Evolutionary conservation across 2,329 filamentous ascomycete species (phyloP).

Genomic region (Parastagonospora avenae): DNA sequence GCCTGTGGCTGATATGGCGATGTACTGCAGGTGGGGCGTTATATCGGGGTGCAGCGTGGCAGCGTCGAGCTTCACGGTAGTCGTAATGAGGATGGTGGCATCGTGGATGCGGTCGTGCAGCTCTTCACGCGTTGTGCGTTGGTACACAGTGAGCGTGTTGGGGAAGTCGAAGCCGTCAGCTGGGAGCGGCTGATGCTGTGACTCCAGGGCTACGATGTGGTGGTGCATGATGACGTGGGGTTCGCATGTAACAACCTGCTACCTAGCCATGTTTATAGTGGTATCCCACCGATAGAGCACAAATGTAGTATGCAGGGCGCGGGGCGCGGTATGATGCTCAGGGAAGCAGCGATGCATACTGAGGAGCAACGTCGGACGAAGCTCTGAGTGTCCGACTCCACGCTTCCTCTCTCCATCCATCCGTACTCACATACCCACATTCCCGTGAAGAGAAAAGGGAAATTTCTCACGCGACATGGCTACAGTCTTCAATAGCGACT

Average conservation of each 20-base stretch:
- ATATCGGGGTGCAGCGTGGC: slow-evolving; percentile 44
- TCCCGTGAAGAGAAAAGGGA: not conserved
- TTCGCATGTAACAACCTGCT: too few species aligned
- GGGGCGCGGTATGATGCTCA: too few species aligned
- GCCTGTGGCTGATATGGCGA: slow-evolving; percentile 55
- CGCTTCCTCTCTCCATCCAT: too few species aligned
- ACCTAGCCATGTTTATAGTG: not conserved
- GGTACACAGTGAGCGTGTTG: slow-evolving; percentile 49
- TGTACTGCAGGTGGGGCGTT: slow-evolving; percentile 51
- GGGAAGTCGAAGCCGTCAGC: slow-evolving; percentile 47
- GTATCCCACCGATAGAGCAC: too few species aligned
- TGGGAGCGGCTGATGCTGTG: slow-evolving; percentile 48
- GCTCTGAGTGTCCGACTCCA: too few species aligned
- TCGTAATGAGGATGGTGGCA: slow-evolving; percentile 55
- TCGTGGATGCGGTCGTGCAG: slow-evolving; percentile 51
- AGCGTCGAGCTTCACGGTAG: slow-evolving; percentile 49
- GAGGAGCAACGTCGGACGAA: too few species aligned
- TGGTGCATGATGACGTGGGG: not conserved
- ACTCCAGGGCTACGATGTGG: slow-evolving; percentile 55
- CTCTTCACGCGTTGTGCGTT: slow-evolving; percentile 32
- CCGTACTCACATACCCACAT: too few species aligned
- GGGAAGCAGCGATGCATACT: too few species aligned
- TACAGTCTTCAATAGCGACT: not conserved
- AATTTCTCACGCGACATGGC: slow-evolving; percentile 1
- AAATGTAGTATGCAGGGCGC: too few species aligned